Percentiles rank a stretch among this genome's conserved stretches.
Evolutionary conservation across 768 basidiomycete species (phyloP).

Genomic region (Termitomyces heimii): DNA sequence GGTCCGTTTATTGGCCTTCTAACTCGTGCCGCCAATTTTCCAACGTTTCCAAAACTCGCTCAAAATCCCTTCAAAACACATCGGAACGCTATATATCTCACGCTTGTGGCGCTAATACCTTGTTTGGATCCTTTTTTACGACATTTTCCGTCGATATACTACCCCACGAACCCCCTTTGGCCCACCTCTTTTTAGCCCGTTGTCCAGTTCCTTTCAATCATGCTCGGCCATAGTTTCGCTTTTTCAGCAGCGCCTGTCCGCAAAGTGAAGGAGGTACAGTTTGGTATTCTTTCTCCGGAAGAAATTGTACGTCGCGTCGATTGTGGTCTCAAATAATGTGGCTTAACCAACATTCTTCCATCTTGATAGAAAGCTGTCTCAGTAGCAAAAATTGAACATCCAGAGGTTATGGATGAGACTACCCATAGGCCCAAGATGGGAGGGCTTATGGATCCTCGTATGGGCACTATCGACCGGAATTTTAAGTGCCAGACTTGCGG

Average conservation of each 20-base stretch:
- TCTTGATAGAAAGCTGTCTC: conserved; percentile 89
- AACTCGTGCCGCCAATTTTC: conserved; percentile 21
- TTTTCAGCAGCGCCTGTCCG: conserved; percentile 91
- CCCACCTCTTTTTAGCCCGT: conserved; percentile 6
- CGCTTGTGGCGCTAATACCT: conserved; percentile 19
- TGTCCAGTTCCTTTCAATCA: conserved; percentile 28
- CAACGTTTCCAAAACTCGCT: conserved; percentile 23
- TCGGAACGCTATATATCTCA: conserved; percentile 15
- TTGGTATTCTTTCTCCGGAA: conserved; percentile 97
- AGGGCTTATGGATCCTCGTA: conserved; percentile 95
- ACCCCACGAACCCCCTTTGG: conserved; percentile 10
- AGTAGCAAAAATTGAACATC: conserved; percentile 97
- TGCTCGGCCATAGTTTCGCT: conserved; percentile 89
- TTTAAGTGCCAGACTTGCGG: conserved; percentile 99
- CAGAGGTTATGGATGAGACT: conserved; percentile 96
- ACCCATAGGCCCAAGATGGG: conserved; percentile 87
- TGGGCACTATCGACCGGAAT: conserved; percentile 97
- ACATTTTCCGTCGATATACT: conserved; percentile 17
- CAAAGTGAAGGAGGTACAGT: conserved; percentile 96
- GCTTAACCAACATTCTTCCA: conserved; percentile 12
- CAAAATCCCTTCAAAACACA: conserved; percentile 22
- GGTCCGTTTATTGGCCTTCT: conserved; percentile 22
- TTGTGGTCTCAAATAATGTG: conserved; percentile 6
- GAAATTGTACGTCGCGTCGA: conserved; percentile 74
- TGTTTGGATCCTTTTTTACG: conserved; percentile 22